Percentiles rank a stretch among this genome's conserved stretches.
phyloP scores from a whole-genome alignment of 768 basidiomycete genomes.

The Baorangia bicolor region DNA sequence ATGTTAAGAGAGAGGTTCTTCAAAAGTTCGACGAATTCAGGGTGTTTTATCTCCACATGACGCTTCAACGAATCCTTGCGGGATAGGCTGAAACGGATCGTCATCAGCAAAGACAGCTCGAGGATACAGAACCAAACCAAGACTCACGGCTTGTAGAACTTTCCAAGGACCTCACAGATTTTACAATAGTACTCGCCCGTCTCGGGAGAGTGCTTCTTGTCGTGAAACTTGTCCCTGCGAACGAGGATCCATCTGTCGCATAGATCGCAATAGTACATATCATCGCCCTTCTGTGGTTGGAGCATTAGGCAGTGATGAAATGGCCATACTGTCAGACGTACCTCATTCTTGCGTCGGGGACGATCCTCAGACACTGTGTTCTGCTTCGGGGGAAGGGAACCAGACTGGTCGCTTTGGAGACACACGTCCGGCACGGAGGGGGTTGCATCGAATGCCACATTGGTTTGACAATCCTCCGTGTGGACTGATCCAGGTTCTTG shows the following conservation, averaged over 20 bases:
- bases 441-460: too few relatives aligned
- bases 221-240: background rate
- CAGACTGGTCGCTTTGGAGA: background rate
- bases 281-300: background rate
- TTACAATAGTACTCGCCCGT: background rate
- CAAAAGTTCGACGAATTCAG: background rate
- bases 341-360: background rate
- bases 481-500: background rate
- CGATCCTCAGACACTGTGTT: too few relatives aligned
- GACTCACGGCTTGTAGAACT: background rate
- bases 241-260: background rate
- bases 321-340: background rate
- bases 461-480: background rate
- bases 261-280: background rate
- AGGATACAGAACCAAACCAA: background rate
- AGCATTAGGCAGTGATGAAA: background rate
- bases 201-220: background rate
- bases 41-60: background rate
- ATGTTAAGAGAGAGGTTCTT: background rate
- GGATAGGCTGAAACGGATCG: background rate
- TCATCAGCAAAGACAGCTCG: background rate
- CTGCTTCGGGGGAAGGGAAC: too few relatives aligned
- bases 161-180: background rate
- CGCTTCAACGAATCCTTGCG: constrained; percentile 3
- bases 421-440: background rate